Percentiles rank a stretch among this genome's conserved stretches.
These are phyloP conservation scores for Plectosphaerella cucumerina DNA, from an alignment of 2,329 filamentous ascomycete genomes.

Conservation along the genomic window DNA sequence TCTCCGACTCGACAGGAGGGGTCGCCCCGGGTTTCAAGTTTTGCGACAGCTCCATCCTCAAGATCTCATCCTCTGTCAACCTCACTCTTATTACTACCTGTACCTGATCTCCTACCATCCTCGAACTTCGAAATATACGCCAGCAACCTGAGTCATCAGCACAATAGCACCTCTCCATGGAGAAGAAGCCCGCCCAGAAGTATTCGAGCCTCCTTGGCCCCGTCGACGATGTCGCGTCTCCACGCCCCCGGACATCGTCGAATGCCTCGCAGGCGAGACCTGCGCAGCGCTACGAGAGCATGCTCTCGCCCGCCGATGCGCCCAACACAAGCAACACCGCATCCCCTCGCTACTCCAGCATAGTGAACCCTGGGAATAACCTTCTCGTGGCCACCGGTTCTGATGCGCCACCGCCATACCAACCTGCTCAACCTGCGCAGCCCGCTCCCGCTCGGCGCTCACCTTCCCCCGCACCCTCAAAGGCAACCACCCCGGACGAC, in stretches of 20 bases:
- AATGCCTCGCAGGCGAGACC: neutral
- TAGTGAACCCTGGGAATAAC: neutral
- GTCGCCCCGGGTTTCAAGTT: too few relatives aligned
- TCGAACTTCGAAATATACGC: too few relatives aligned
- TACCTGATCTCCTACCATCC: neutral
- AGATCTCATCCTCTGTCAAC: too few relatives aligned
- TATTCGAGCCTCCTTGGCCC: neutral
- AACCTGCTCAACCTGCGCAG: neutral
- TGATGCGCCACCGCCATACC: too few relatives aligned
- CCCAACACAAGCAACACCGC: neutral
- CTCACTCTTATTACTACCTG: neutral
- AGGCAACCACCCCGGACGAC: slow-evolving; percentile 2
- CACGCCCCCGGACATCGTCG: neutral
- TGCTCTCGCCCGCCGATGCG: neutral
- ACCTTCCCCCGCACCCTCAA: neutral
- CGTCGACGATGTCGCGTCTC: neutral
- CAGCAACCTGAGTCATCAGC: too few relatives aligned
- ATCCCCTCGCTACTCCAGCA: neutral
- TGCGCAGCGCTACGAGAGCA: neutral
- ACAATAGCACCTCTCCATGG: neutral
- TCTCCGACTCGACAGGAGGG: too few relatives aligned
- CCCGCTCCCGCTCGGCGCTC: neutral
- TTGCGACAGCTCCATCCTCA: too few relatives aligned
- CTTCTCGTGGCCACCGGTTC: neutral
- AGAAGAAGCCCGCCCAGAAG: neutral